Conservation (phyloP, 2,329 filamentous ascomycete species). For the Cryphonectria nitschkei region DNA sequence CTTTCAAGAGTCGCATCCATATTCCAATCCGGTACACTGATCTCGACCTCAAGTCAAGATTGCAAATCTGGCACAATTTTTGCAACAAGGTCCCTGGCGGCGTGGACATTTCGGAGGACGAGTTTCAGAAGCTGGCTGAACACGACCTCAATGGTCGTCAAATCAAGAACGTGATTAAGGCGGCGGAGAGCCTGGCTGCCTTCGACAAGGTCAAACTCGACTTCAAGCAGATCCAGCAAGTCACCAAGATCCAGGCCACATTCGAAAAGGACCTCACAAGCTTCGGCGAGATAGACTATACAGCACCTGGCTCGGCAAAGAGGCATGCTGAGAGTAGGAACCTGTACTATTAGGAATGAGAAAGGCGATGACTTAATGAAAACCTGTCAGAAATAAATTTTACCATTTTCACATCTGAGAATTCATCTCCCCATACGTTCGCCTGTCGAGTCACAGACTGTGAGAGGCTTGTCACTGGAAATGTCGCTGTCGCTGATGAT, state of each 20-base stretch:
- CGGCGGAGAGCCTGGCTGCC: slow-evolving; percentile 39
- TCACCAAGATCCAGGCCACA: slow-evolving; percentile 38
- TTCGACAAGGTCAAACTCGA: slow-evolving; percentile 37
- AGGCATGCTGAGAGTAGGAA: slow-evolving; percentile 24
- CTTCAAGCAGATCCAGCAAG: slow-evolving; percentile 35
- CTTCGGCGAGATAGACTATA: slow-evolving; percentile 30
- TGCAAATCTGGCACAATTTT: slow-evolving; percentile 32
- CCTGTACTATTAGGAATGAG: slow-evolving; percentile 21
- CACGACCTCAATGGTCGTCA: slow-evolving; percentile 35
- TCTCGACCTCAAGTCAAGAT: slow-evolving; percentile 17
- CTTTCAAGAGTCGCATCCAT: slow-evolving; percentile 45
- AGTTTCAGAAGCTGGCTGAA: slow-evolving; percentile 31
- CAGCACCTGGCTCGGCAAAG: slow-evolving; percentile 26
- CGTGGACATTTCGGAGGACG: slow-evolving; percentile 33
- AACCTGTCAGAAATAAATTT: neutral
- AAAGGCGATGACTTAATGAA: neutral
- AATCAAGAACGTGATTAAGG: slow-evolving; percentile 37
- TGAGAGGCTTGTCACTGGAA: neutral
- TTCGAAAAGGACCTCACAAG: slow-evolving; percentile 38
- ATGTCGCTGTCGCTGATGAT: neutral
- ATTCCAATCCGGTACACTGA: slow-evolving; percentile 40
- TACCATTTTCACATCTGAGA: neutral
- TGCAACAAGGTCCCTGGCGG: slow-evolving; percentile 30
- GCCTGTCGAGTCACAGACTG: neutral
- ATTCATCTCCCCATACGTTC: neutral